Evolutionary conservation across 352 stramenopile species (phyloP), one percentile per base, ranked within the genome.

Genomic region (Hyaloperonospora brassicae): DNA sequence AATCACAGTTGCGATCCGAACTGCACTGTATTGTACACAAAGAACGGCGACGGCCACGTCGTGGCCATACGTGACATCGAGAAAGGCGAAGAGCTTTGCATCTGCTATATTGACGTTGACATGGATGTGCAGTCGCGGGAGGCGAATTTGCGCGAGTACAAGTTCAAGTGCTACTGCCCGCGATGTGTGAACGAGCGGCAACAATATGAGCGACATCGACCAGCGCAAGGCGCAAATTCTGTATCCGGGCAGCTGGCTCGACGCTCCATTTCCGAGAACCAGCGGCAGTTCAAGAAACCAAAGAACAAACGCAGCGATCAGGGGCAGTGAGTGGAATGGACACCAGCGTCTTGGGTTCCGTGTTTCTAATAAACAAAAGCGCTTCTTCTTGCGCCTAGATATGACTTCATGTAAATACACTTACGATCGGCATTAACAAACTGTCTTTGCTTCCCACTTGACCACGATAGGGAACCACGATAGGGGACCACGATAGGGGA

Each of bases 1-100:
- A 98, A 98, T 72, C 95, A 98, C 74, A 96, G 86, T 47, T 98
- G 93, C 67, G 74, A 89, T 41, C 89, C 89, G 0, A 97, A 97
- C 67, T 91, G 94, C 42, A 83, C 88, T 2, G 76, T 97, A 23
- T 55, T 95, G 36, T 97, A 97, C 70, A 86, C 79, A 17, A 81
- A 83, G 50, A 74, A 86, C 55, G 79, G 79, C 47, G 52, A 73
- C 31, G 79, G 71, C 0, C 79, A 88, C 22, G 79, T 89, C 4
- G 80, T 87, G 36, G 79, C 82, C 13, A 71, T 89, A 17, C 64
- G 76, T n/a, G 76, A 86, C n/a, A 82, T 84, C 51, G 14, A 62
- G 36, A 68, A 76, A 43, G 87, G 88, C 41, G 95, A 98, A 45
- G 95, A 98, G 74, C 67, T 98, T 7, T 93, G 80, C 27, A 97